These are phyloP conservation scores for Thermomucor indicae-seudaticae DNA, from an alignment of 371 early-diverging fungal species.

Conservation along the genomic window DNA sequence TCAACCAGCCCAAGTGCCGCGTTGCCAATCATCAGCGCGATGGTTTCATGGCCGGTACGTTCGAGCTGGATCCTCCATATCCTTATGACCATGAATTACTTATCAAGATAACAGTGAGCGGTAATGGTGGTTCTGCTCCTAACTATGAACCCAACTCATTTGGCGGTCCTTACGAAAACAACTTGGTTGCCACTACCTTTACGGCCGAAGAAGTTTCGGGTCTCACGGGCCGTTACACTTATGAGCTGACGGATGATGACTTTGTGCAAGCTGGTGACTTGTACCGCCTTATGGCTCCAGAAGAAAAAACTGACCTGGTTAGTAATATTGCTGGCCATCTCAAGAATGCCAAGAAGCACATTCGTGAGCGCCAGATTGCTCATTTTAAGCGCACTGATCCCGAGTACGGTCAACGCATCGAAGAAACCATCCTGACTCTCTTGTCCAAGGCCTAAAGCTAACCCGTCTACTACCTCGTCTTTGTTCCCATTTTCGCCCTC, in stretches of 20 bases:
- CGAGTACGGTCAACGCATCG: conserved; percentile 70
- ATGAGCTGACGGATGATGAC: conserved; percentile 61
- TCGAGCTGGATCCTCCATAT: background rate
- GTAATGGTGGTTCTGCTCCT: conserved; percentile 64
- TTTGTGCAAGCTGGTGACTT: conserved; percentile 72
- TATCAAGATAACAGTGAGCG: conserved; percentile 32
- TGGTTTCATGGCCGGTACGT: conserved; percentile 51
- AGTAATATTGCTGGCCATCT: conserved; percentile 70
- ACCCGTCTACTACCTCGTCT: background rate
- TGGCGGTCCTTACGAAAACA: conserved; percentile 54
- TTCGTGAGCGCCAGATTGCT: conserved; percentile 71
- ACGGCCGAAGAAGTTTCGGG: conserved; percentile 42
- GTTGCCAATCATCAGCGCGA: conserved; percentile 73
- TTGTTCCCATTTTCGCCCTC: too few relatives aligned
- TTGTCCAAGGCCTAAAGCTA: conserved; percentile 12
- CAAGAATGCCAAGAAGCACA: conserved; percentile 66
- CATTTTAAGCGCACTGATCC: conserved; percentile 75
- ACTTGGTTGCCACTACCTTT: conserved; percentile 39
- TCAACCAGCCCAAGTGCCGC: conserved; percentile 50
- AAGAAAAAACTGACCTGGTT: conserved; percentile 66
- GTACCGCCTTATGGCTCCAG: conserved; percentile 60
- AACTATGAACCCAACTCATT: conserved; percentile 80
- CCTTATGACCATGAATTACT: background rate
- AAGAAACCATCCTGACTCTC: conserved; percentile 21
- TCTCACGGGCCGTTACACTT: conserved; percentile 57